phyloP scores from a whole-genome alignment of 306 rosid genomes.

The Lupinus albus region DNA sequence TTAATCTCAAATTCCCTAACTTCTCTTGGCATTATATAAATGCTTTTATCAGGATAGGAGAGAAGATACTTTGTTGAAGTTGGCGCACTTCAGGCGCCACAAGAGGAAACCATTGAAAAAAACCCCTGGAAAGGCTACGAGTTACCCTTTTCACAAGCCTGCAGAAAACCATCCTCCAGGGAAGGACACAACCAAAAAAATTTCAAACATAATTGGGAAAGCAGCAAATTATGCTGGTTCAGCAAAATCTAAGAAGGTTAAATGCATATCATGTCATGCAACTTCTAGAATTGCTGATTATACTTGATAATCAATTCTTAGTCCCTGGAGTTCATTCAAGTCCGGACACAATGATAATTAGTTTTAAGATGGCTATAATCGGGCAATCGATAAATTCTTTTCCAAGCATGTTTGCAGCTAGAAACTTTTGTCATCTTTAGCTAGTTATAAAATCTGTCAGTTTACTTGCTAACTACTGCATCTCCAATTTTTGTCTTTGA shows the following conservation, averaged over 20 bases:
- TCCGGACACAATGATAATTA: background rate
- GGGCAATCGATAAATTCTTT: too few species aligned
- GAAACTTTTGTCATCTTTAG: conserved; percentile 26
- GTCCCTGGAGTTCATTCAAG: conserved; percentile 27
- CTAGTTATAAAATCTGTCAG: conserved; percentile 3
- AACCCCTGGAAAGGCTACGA: conserved; percentile 66
- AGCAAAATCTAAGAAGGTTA: conserved; percentile 79
- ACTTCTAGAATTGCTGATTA: conserved; percentile 1
- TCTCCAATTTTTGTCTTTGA: conserved; percentile 21
- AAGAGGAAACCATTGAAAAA: conserved; percentile 87
- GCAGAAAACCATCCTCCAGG: conserved; percentile 97
- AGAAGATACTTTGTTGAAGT: conserved; percentile 84
- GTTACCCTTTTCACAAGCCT: conserved; percentile 80
- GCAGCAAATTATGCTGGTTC: conserved; percentile 90
- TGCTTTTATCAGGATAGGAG: conserved; percentile 77
- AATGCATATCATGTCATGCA: conserved; percentile 21
- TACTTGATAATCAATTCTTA: conserved; percentile 24
- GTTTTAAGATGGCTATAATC: too few species aligned
- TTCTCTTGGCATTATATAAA: conserved; percentile 35
- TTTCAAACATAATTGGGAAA: conserved; percentile 85
- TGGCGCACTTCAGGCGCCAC: conserved; percentile 82
- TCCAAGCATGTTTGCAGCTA: background rate
- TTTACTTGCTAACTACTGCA: conserved; percentile 29
- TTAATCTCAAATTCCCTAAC: conserved; percentile 10
- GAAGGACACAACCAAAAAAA: conserved; percentile 88